Evolutionary conservation across 768 basidiomycete genomes (phyloP), one percentile per base, ranked within the genome.

Genomic region (Rhodotorula babjevae): DNA sequence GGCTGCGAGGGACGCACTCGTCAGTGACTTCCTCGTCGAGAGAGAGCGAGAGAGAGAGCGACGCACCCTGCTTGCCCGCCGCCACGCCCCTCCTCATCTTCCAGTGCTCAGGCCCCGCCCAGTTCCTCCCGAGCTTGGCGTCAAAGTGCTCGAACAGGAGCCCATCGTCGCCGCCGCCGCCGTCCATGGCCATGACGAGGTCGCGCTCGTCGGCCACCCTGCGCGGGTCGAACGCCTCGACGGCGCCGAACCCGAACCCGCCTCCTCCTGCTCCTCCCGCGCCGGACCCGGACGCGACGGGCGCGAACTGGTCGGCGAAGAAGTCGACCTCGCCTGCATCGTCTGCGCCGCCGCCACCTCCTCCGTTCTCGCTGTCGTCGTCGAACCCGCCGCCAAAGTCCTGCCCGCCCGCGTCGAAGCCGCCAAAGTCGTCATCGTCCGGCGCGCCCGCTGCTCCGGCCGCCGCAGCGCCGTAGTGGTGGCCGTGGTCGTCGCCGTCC

Each of bases 61-160:
- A 57, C 65, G 58, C 19, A 72, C 71, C 66, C 55, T 72, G 68
- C 58, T 59, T 59, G 12, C 14, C 49, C 23, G 33, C 65, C 29
- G 46, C 71, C 46, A 18, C 53, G 23, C 64, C 57, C 33, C 74
- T 59, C 44, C 90, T 84, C 78, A 98, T 81, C 80, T 95, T 98
- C 95, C 96, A 99, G 79, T 99, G 96, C 81, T 98, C 92, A 15
- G 94, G 94, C 0, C 96, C 96, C 8, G 96, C 96, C 96, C 96
- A 99, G 77, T 95, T 95, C 85, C 91, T 95, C 77, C 58, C 62
- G 23, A 69, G 25, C 72, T 84, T 87, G 77, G 88, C 86, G 80
- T 98, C 94, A 79, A 98, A 96, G 81, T 95, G 96, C 77, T 94
- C 93, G 79, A 89, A 83, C 31, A 40, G 61, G 36, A 36, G 36